Evolutionary conservation across 2,329 filamentous ascomycete genomes (phyloP), one percentile per base, ranked within the genome.

Genomic region (Calonectria naviculata): DNA sequence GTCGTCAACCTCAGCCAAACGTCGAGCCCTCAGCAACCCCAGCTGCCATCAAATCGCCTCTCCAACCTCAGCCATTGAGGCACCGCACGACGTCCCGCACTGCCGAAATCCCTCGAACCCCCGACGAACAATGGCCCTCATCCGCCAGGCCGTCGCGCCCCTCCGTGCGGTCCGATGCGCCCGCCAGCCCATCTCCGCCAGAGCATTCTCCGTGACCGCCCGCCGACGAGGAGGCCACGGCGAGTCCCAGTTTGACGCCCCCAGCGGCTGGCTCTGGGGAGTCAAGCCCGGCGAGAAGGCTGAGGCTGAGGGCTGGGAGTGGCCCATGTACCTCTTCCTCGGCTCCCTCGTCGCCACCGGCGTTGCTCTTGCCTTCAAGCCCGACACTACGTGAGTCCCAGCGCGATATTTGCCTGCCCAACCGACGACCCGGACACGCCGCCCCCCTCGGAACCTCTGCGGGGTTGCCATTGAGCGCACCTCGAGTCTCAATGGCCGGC

Each of bases 251-350:
- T 99, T 95, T 85, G 97, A 99, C 78, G 92, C 95, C 58, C 96
- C 97, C 3, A 90, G 88, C 68, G 97, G 97, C 79, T 98, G 95
- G 94, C 91, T 99, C 79, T 98, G 94, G 84, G 95, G 95, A 76
- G 90, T 98, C 79, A 95, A 95, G 88, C 97, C 97, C 41, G 95
- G 95, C 74, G 94, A 98, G 91, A 97, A 98, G 89, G 92, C 94
- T 82, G 91, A 97, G 89, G 94, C 95, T 84, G 97, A 99, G 87
- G 97, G 96, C 64, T 99, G 97, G 97, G 97, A 99, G 89, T 91
- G 89, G 76, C 85, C 95, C 67, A 95, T 93, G 87, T 93, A 93
- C 83, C 94, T 94, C 83, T 95, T 95, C 61, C 95, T 97, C 84
- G 93, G 92, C 82, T 93, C 92, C 80, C 85, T 97, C 80, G 85